These are phyloP conservation scores for Penicillium soppii DNA, from an alignment of 495 filamentous ascomycete species.

Conservation along the genomic window DNA sequence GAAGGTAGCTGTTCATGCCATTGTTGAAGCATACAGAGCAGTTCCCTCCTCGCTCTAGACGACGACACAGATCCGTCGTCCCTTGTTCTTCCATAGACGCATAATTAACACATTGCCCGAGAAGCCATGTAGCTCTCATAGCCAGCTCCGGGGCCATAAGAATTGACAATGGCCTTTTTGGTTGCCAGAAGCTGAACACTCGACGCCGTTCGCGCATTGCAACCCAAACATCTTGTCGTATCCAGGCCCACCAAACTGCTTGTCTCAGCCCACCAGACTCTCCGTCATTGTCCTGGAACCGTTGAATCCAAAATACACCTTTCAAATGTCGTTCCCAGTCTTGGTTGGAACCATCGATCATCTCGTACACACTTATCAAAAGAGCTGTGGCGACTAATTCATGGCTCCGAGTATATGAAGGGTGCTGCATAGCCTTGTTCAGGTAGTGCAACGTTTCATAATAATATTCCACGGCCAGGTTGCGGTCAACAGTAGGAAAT, in stretches of 20 bases:
- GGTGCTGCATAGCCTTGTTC: slow-evolving; percentile 18
- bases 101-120: slow-evolving; percentile 21
- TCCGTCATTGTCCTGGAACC: slow-evolving; percentile 23
- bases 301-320: slow-evolving; percentile 23
- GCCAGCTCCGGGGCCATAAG: slow-evolving; percentile 15
- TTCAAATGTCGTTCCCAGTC: slow-evolving; percentile 24
- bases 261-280: slow-evolving; percentile 19
- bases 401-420: slow-evolving; percentile 16
- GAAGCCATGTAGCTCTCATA: slow-evolving; percentile 13
- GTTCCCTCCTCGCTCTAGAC: slow-evolving; percentile 20
- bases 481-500: slow-evolving; percentile 4
- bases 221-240: slow-evolving; percentile 24
- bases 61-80: slow-evolving; percentile 8
- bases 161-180: slow-evolving; percentile 5
- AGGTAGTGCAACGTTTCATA: slow-evolving; percentile 24
- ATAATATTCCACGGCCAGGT: slow-evolving; percentile 16
- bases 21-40: slow-evolving; percentile 24
- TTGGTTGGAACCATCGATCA: slow-evolving; percentile 23
- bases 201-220: slow-evolving; percentile 17
- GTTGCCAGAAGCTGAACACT: slow-evolving; percentile 18
- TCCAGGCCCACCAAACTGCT: slow-evolving; percentile 25
- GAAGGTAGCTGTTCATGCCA: slow-evolving; percentile 26
- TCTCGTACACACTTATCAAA: slow-evolving; percentile 23
- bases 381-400: slow-evolving; percentile 21
- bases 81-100: slow-evolving; percentile 16